These are phyloP conservation scores for Ustilago nuda DNA, from an alignment of 1,284 basidiomycete species.

Conservation along the genomic window DNA sequence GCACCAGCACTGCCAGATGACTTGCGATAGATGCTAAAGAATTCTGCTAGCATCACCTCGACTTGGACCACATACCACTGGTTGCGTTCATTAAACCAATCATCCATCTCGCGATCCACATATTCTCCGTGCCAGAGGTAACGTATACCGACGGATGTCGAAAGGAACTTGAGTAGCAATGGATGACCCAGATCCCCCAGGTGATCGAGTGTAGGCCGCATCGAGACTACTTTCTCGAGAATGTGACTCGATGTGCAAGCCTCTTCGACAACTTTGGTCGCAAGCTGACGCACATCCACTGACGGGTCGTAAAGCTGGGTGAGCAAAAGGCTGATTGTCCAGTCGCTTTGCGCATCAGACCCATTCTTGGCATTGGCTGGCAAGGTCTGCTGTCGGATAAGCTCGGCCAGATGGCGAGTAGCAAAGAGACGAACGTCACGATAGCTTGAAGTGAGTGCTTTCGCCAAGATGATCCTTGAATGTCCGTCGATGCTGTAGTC, in stretches of 20 bases:
- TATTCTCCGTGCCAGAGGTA: constrained; percentile 92
- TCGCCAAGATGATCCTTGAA: constrained; percentile 78
- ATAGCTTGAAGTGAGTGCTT: constrained; percentile 78
- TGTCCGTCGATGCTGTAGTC: constrained; percentile 72
- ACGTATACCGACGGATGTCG: constrained; percentile 89
- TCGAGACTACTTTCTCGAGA: constrained; percentile 89
- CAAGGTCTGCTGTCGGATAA: constrained; percentile 51
- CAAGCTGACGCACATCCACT: constrained; percentile 87
- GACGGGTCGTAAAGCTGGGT: constrained; percentile 95
- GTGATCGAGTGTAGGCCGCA: constrained; percentile 94
- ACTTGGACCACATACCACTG: constrained; percentile 86
- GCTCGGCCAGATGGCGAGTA: constrained; percentile 82
- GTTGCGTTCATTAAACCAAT: constrained; percentile 88
- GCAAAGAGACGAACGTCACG: constrained; percentile 78
- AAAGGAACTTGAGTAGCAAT: constrained; percentile 87
- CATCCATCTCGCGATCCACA: constrained; percentile 92
- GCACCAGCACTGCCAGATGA: neutral
- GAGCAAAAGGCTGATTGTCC: constrained; percentile 76
- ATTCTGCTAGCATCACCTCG: constrained; percentile 84
- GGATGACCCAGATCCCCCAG: constrained; percentile 91
- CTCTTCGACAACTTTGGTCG: constrained; percentile 87
- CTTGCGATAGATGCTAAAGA: constrained; percentile 74
- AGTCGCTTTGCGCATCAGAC: constrained; percentile 46
- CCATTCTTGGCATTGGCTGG: constrained; percentile 27
- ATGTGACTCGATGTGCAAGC: constrained; percentile 86